Evolutionary conservation across 2,329 filamentous ascomycete species (phyloP).

Genomic region (Paraphoma chrysanthemicola): DNA sequence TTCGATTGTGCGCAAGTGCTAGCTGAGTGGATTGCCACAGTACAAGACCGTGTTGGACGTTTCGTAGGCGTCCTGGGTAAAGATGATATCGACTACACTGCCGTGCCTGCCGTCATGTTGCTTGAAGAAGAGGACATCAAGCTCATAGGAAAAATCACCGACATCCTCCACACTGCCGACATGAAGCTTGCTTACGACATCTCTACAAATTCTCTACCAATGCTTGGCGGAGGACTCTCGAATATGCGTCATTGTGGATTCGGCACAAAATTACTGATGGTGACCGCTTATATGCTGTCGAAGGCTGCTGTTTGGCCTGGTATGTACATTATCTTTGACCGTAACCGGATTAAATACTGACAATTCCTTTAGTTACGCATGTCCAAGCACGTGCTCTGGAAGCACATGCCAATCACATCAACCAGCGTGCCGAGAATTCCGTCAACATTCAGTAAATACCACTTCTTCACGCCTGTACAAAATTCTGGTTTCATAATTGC

Average conservation of each 20-base stretch:
- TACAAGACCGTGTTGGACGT: slow-evolving; percentile 91
- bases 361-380: slow-evolving; percentile 63
- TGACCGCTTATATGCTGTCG: slow-evolving; percentile 86
- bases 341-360: slow-evolving; percentile 26
- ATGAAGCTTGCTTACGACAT: slow-evolving; percentile 73
- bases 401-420: slow-evolving; percentile 68
- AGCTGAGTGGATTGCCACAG: slow-evolving; percentile 90
- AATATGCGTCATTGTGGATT: slow-evolving; percentile 72
- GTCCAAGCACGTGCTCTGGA: slow-evolving; percentile 72
- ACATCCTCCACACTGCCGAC: slow-evolving; percentile 78
- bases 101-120: slow-evolving; percentile 87
- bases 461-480: not conserved
- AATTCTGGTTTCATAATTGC: not conserved
- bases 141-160: slow-evolving; percentile 80
- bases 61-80: slow-evolving; percentile 87
- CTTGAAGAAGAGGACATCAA: slow-evolving; percentile 92
- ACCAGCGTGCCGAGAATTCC: slow-evolving; percentile 64
- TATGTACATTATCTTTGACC: slow-evolving; percentile 46
- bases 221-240: slow-evolving; percentile 59
- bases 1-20: slow-evolving; percentile 95
- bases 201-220: slow-evolving; percentile 54
- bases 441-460: slow-evolving; percentile 37
- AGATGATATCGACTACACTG: slow-evolving; percentile 77
- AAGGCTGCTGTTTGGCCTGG: slow-evolving; percentile 92
- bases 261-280: slow-evolving; percentile 81